Percentiles rank a stretch among this genome's conserved stretches.
phyloP scores from a whole-genome alignment of 2,329 filamentous ascomycete species.

The Nannizziopsis barbatae region DNA sequence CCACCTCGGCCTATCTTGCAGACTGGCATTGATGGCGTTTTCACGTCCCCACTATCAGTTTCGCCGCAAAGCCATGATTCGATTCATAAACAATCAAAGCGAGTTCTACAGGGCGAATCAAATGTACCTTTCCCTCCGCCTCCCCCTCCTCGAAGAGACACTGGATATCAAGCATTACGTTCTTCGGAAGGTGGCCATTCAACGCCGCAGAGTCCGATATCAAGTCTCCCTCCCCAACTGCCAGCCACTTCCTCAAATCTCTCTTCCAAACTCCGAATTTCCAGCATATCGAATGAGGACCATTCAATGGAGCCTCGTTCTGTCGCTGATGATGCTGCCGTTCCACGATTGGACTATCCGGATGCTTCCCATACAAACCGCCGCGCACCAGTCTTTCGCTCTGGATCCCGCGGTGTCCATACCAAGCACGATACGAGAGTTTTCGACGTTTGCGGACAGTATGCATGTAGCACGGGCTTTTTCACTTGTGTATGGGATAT shows the following conservation, averaged over 20 bases:
- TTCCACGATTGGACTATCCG: slow-evolving; percentile 57
- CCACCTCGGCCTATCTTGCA: not conserved
- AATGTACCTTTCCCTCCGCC: slow-evolving; percentile 24
- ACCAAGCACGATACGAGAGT: slow-evolving; percentile 79
- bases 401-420: slow-evolving; percentile 61
- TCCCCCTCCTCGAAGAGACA: slow-evolving; percentile 20
- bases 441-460: slow-evolving; percentile 78
- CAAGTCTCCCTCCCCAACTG: slow-evolving; percentile 17
- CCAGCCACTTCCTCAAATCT: slow-evolving; percentile 1
- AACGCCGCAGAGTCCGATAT: slow-evolving; percentile 16
- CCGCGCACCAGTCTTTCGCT: slow-evolving; percentile 62
- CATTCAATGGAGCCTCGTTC: slow-evolving; percentile 38
- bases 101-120: slow-evolving; percentile 17
- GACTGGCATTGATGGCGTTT: not conserved
- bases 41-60: slow-evolving; percentile 9
- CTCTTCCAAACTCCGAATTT: slow-evolving; percentile 8
- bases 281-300: slow-evolving; percentile 27
- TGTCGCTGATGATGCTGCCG: slow-evolving; percentile 39
- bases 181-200: slow-evolving; percentile 11
- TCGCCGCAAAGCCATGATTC: slow-evolving; percentile 10
- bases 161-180: slow-evolving; percentile 16
- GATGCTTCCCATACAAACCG: slow-evolving; percentile 77
- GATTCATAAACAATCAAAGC: slow-evolving; percentile 12
- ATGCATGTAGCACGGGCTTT: slow-evolving; percentile 75
- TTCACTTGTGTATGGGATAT: slow-evolving; percentile 84